A percentile compares a stretch with the other conserved stretches of the same genome.
Conservation (phyloP, 345 rosid genomes). For the Gossypium herbaceum region DNA sequence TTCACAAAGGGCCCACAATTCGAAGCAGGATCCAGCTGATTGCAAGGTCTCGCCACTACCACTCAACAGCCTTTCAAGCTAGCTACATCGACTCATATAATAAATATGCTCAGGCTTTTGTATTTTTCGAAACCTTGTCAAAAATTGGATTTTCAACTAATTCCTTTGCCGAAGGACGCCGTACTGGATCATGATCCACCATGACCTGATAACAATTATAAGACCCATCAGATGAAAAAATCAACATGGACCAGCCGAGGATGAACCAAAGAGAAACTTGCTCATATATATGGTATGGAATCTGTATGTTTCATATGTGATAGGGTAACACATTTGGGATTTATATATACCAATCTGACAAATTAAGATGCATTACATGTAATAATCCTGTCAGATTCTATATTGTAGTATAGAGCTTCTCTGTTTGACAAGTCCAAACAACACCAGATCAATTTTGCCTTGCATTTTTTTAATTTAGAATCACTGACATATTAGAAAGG, state of each 20-base stretch:
- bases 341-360: neutral
- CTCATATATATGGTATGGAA: neutral
- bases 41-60: neutral
- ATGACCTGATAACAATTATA: constrained; percentile 45
- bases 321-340: neutral
- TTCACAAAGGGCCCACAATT: neutral
- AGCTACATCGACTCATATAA: neutral
- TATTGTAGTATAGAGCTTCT: neutral
- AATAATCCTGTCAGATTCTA: neutral
- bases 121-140: constrained; percentile 32
- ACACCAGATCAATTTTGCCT: neutral
- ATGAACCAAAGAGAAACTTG: neutral
- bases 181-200: constrained; percentile 74
- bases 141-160: constrained; percentile 65
- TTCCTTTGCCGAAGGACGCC: constrained; percentile 70
- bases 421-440: neutral
- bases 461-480: neutral
- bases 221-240: constrained; percentile 21
- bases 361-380: neutral
- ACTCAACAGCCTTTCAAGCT: neutral
- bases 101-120: constrained; percentile 15
- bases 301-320: neutral
- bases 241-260: neutral
- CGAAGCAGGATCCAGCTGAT: neutral
- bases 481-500: neutral